Conservation (phyloP, 179 eudicot genomes). For the Vitellaria paradoxa region DNA sequence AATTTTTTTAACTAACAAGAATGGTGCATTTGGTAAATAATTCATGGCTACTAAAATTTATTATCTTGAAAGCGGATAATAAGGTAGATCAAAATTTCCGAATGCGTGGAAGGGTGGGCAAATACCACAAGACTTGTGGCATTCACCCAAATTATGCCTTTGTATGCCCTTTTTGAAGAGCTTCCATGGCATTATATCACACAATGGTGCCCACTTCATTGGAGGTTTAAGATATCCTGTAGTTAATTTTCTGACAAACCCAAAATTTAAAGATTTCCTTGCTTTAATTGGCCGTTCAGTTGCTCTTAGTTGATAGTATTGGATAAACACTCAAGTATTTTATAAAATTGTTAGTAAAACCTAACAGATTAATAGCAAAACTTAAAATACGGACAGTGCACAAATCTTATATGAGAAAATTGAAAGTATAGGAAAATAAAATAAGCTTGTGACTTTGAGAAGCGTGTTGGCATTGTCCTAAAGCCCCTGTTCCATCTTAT, state of each 20-base stretch:
- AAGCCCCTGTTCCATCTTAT: too few species aligned
- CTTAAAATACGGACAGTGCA: too few species aligned
- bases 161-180: neutral
- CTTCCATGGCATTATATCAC: neutral
- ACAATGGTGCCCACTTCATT: neutral
- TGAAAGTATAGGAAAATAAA: too few species aligned
- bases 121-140: neutral
- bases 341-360: too few species aligned
- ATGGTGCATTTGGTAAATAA: neutral
- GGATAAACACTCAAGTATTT: too few species aligned
- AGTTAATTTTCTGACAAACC: neutral
- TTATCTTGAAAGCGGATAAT: neutral
- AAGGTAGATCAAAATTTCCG: neutral
- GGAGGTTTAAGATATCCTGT: neutral
- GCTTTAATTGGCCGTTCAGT: neutral
- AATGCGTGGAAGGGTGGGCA: neutral
- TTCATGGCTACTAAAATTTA: neutral
- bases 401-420: too few species aligned
- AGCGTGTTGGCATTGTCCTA: too few species aligned
- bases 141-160: conserved; percentile 6
- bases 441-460: too few species aligned
- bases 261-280: neutral
- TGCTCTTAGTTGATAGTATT: neutral
- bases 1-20: neutral
- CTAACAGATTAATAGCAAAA: too few species aligned